Base-by-base conservation (phyloP, 139 green algal species). In the Auxenochlorella pyrenoidosa region DNA sequence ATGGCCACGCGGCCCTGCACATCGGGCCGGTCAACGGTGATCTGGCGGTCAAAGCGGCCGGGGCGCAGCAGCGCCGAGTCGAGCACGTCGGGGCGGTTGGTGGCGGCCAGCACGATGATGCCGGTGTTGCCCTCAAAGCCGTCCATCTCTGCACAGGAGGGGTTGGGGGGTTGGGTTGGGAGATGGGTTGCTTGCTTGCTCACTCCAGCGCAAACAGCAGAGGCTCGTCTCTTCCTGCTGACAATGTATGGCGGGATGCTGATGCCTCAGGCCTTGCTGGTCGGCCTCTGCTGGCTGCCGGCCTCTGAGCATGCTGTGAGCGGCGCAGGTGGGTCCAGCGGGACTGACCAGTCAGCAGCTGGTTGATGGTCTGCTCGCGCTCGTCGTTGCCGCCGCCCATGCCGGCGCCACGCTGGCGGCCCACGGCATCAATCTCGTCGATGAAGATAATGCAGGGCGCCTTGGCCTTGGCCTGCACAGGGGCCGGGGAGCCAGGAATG, bases 391-490 rank as follows among this genome's bases (percentile, higher is more conserved):
- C 97, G 51, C 98, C 98, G 77, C 98, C 98, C 92, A 99, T 98
- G 88, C 98, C 98, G 44, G 98, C 97, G 59, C 98, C 98, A 79
- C 98, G 95, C 82, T 97, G 95, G 68, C 98, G 93, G 44, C 98
- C 98, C 12, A 99, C 98, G 18, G 98, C 98, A 87, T 99, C 98
- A 88, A 99, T 99, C 94, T 99, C 98, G 93, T 99, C 98, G 54
- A 99, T 98, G 93, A 99, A 99, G 79, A 99, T 93, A 90, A 99
- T 98, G 96, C 98, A 99, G 41, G 98, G 98, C 0, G 98, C 98
- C 93, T 98, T 98, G 65, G 93, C 85, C 92, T 98, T 98, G 87
- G 95, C 95, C 88, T 93, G 86, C 83, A 28, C 30, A 82, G 43
- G 19, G 34, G n/a, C 0, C 5, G 40, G 59, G 40, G 40, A 40